Conservation (phyloP, 2,329 filamentous ascomycete species). For the Penicillium capsulatum region DNA sequence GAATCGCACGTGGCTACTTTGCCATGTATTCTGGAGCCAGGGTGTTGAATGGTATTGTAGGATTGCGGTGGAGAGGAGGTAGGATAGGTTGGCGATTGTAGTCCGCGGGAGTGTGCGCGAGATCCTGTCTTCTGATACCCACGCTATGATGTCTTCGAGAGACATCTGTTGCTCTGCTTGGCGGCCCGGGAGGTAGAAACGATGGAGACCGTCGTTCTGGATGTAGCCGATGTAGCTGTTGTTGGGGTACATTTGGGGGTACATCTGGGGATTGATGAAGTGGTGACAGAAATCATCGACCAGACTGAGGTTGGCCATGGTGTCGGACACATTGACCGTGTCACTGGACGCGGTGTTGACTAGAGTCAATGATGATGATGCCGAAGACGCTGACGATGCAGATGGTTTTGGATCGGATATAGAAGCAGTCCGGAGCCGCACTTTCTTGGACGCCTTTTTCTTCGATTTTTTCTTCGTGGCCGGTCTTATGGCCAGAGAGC, state of each 20-base stretch:
- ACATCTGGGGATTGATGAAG: no score
- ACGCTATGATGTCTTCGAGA: neutral
- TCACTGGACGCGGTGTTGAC: no score
- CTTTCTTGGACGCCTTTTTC: neutral
- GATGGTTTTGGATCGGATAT: no score
- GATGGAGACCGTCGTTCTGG: neutral
- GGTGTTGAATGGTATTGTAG: slow-evolving; percentile 1
- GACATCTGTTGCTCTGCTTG: neutral
- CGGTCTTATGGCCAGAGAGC: neutral
- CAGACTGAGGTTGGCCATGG: neutral
- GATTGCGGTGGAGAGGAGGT: neutral
- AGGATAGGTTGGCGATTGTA: neutral
- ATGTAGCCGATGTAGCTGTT: slow-evolving; percentile 1
- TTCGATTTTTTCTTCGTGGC: neutral
- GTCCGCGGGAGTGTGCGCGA: neutral
- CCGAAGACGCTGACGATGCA: no score
- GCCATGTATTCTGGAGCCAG: neutral
- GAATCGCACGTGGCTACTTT: neutral
- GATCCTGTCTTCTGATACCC: slow-evolving; percentile 1
- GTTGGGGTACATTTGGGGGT: neutral
- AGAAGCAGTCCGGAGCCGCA: no score
- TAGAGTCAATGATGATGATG: no score
- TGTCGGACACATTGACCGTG: no score
- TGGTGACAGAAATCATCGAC: slow-evolving; percentile 1
- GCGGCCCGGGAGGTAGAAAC: neutral